Conservation (phyloP, 768 basidiomycete genomes). For the Trametes elegans region DNA sequence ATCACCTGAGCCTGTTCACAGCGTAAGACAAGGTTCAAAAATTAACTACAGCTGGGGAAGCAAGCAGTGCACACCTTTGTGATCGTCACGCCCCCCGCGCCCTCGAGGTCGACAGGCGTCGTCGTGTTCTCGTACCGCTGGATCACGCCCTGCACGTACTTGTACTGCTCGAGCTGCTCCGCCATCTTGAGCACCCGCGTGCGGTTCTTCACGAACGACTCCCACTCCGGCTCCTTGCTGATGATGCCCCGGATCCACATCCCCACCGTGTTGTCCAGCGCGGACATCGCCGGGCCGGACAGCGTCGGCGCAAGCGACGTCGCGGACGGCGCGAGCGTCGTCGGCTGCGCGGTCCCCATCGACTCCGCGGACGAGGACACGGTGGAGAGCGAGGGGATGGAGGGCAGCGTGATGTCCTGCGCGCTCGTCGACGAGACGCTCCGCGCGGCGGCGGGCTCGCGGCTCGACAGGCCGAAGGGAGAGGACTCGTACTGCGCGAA, state of each 20-base stretch:
- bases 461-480: neutral
- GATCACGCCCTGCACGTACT: slow-evolving; percentile 49
- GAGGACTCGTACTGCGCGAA: slow-evolving; percentile 9
- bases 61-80: slow-evolving; percentile 40
- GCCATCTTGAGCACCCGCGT: slow-evolving; percentile 26
- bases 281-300: slow-evolving; percentile 27
- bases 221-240: slow-evolving; percentile 44
- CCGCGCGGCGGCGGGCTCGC: neutral
- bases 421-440: neutral
- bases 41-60: neutral
- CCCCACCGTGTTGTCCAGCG: slow-evolving; percentile 41
- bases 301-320: slow-evolving; percentile 9
- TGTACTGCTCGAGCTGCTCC: slow-evolving; percentile 41
- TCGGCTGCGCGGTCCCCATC: slow-evolving; percentile 2
- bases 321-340: slow-evolving; percentile 12
- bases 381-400: slow-evolving; percentile 11
- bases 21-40: neutral
- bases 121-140: slow-evolving; percentile 43
- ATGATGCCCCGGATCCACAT: slow-evolving; percentile 44
- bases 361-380: neutral
- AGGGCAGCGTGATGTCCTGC: neutral
- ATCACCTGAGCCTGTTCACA: slow-evolving; percentile 49
- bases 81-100: slow-evolving; percentile 37
- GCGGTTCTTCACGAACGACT: slow-evolving; percentile 44
- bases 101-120: slow-evolving; percentile 42